A percentile compares a stretch with the other conserved stretches of the same genome.
Evolutionary conservation across 2,329 filamentous ascomycete genomes (phyloP).

Genomic region (Alternaria brassicae): DNA sequence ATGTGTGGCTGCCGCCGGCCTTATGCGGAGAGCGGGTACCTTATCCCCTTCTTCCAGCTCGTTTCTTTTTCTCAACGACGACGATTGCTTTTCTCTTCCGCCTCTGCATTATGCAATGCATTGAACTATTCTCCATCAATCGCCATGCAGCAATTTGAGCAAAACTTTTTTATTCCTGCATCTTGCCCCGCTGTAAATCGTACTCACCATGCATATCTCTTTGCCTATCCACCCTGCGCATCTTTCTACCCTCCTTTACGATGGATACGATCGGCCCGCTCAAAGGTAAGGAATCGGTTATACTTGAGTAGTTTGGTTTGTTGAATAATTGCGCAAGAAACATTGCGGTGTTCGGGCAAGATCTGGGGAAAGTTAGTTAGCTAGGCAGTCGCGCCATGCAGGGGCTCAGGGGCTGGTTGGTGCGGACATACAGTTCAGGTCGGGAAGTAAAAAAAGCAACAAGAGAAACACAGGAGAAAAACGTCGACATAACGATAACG

Average conservation of each 20-base stretch:
- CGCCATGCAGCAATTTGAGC: background rate
- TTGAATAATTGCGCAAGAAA: background rate
- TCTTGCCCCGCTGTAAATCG: background rate
- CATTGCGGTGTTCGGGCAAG: background rate
- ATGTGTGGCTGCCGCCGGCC: background rate
- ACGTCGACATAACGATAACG: constrained; percentile 1
- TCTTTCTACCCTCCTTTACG: background rate
- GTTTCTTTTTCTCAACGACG: background rate
- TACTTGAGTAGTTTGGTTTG: background rate
- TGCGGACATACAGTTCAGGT: background rate
- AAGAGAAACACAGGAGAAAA: background rate
- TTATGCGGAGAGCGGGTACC: constrained; percentile 1
- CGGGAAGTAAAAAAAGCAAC: background rate
- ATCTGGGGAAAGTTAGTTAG: background rate
- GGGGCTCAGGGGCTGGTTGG: background rate
- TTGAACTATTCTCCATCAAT: background rate
- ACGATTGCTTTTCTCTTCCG: background rate
- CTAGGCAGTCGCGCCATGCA: background rate
- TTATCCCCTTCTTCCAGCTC: background rate
- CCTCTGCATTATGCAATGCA: background rate
- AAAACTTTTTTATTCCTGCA: background rate
- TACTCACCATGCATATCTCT: background rate
- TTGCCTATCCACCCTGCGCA: background rate
- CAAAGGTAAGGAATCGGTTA: background rate
- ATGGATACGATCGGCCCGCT: background rate